Evolutionary conservation across 192 early-diverging fungal species (phyloP), one percentile per base, ranked within the genome.

Genomic region (Entomortierella parvispora): DNA sequence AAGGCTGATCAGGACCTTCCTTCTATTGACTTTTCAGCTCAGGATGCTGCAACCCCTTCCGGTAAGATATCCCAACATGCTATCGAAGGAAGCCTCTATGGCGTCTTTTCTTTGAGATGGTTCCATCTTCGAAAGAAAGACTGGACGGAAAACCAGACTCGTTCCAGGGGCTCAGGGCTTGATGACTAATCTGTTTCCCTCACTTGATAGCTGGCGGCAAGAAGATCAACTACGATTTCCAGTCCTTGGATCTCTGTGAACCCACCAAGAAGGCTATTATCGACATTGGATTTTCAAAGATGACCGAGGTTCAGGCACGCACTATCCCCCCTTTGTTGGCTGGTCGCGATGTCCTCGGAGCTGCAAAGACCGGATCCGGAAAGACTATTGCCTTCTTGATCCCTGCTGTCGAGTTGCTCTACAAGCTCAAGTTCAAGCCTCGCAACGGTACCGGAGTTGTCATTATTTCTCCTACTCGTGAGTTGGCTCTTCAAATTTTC

Each of bases 401-500:
- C 44, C 98, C 98, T 29, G 93, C 94, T 6, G 82, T 99, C 28
- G 97, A 99, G 74, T 79, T 96, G 65, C 85, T 99, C n/a, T 85
- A 87, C 66, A 92, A 87, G 65, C 82, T 96, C 29, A 91, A 94
- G 82, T 99, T 99, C 80, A 99, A 99, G 87, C 93, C 98, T 32
- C 90, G 96, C 69, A 99, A 96, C 65, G 96, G 91, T 68, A 98
- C 98, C 0, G 97, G 97, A 53, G 90, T 93, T 9, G 83, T 99
- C 50, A 89, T 99, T 58, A 96, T 99, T 51, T 94, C 98, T 8
- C 98, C 98, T 33, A 99, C 98, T 49, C 92, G 98, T 69, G 98
- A 99, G 84, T 88, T 99, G 62, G 98, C 98, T 29, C 86, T 99
- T 60, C 98, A 99, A 81, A 98, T 99, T 71, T 96, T 97, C 86